phyloP scores from a whole-genome alignment of 768 basidiomycete species.

The Hydnum rufescens region DNA sequence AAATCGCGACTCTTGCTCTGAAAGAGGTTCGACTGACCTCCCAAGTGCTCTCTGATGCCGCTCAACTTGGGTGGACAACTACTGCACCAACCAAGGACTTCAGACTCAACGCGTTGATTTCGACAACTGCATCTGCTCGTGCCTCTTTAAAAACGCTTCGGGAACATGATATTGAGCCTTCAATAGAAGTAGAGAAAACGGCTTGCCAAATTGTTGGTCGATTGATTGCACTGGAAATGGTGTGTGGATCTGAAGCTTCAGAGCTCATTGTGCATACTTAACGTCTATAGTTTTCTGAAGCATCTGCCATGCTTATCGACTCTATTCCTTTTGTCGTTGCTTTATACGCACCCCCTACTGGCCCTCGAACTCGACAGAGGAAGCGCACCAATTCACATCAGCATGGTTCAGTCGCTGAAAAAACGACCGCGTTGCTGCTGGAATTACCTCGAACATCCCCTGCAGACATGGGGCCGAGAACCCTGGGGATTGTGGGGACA shows the following conservation, averaged over 20 bases:
- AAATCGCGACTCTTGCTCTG: constrained; percentile 6
- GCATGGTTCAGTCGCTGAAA: not conserved
- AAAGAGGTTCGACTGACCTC: constrained; percentile 32
- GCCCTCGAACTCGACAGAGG: not conserved
- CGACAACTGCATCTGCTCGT: constrained; percentile 23
- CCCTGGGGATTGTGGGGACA: not conserved
- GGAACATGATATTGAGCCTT: constrained; percentile 21
- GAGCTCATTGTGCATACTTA: too few species aligned
- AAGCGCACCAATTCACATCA: not conserved
- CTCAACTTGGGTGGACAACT: constrained; percentile 43
- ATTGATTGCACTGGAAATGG: constrained; percentile 48
- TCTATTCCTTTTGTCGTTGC: not conserved
- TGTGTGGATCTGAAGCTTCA: too few species aligned
- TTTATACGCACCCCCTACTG: constrained; percentile 1
- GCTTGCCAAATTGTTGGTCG: constrained; percentile 49
- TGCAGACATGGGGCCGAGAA: not conserved
- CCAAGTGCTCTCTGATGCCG: constrained; percentile 31
- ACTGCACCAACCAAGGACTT: constrained; percentile 16
- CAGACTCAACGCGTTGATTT: constrained; percentile 18
- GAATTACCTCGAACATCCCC: not conserved
- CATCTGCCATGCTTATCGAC: constrained; percentile 17
- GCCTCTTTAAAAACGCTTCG: constrained; percentile 31
- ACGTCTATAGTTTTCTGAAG: too few species aligned
- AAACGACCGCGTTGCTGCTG: not conserved
- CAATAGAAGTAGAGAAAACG: constrained; percentile 53